Evolutionary conservation across 2,329 filamentous ascomycete species (phyloP).

Genomic region (Pseudocercospora fuligena): DNA sequence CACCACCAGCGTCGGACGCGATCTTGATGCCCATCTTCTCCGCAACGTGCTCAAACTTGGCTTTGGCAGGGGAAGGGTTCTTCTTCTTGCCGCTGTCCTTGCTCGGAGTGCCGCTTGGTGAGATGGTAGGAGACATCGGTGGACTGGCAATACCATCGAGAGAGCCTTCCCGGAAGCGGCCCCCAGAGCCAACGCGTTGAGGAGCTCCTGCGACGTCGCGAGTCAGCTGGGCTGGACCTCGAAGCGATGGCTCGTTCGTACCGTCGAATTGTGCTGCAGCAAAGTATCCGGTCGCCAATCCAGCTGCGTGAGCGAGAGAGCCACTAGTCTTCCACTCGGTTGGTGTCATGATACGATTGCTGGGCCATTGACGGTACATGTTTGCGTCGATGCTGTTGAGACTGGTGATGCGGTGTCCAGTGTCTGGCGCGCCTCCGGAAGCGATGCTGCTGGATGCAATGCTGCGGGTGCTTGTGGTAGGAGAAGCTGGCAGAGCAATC

Average conservation of each 20-base stretch:
- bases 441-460: slow-evolving; percentile 27
- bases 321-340: slow-evolving; percentile 40
- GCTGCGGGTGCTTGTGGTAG: slow-evolving; percentile 27
- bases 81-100: slow-evolving; percentile 32
- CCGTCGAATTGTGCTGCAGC: slow-evolving; percentile 41
- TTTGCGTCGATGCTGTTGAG: slow-evolving; percentile 37
- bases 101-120: slow-evolving; percentile 28
- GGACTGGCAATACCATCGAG: slow-evolving; percentile 35
- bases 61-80: slow-evolving; percentile 49
- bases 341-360: slow-evolving; percentile 39
- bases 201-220: slow-evolving; percentile 19
- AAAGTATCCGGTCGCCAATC: slow-evolving; percentile 40
- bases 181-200: slow-evolving; percentile 24
- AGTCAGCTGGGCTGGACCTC: slow-evolving; percentile 22
- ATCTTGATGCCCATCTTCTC: slow-evolving; percentile 50
- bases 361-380: slow-evolving; percentile 32
- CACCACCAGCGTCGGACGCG: slow-evolving; percentile 21
- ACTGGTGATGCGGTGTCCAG: slow-evolving; percentile 33
- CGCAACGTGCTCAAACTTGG: slow-evolving; percentile 53
- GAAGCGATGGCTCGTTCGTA: slow-evolving; percentile 29
- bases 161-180: slow-evolving; percentile 35
- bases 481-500: slow-evolving; percentile 18
- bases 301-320: slow-evolving; percentile 39
- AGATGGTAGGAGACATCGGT: slow-evolving; percentile 28
- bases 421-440: slow-evolving; percentile 23